phyloP scores from a whole-genome alignment of 805 yeast species.

The Zygotorulaspora chibaensis region DNA sequence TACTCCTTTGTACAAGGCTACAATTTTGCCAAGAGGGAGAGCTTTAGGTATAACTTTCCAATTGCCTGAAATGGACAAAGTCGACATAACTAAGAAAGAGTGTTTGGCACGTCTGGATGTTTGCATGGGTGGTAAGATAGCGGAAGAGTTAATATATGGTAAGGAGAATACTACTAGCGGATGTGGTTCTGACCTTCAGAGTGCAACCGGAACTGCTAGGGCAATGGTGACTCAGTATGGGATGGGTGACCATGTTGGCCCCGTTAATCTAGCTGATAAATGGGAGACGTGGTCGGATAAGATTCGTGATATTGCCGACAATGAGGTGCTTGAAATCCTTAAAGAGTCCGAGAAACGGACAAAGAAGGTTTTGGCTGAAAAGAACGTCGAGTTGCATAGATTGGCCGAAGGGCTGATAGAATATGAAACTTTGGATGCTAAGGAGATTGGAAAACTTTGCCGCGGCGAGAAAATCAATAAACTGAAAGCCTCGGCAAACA shows the following conservation, averaged over 20 bases:
- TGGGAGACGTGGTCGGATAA: constrained; percentile 95
- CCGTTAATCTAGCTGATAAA: constrained; percentile 80
- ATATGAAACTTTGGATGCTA: constrained; percentile 89
- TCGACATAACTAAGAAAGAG: constrained; percentile 84
- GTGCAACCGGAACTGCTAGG: constrained; percentile 88
- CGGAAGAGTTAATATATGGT: constrained; percentile 91
- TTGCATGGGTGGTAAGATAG: constrained; percentile 98
- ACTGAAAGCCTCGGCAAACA: constrained; percentile 66
- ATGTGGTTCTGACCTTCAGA: constrained; percentile 84
- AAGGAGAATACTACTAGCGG: constrained; percentile 91
- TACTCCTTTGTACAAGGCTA: constrained; percentile 92
- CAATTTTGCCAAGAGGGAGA: constrained; percentile 93
- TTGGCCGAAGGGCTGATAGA: constrained; percentile 91
- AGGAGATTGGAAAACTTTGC: constrained; percentile 83
- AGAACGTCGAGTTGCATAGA: constrained; percentile 68
- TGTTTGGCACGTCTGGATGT: constrained; percentile 91
- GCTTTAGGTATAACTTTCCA: constrained; percentile 97
- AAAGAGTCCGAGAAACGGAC: constrained; percentile 78
- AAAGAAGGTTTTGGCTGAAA: constrained; percentile 56
- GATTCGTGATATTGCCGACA: constrained; percentile 85
- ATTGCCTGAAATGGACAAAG: constrained; percentile 96
- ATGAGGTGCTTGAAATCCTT: constrained; percentile 76
- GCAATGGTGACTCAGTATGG: constrained; percentile 97
- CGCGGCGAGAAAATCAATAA: constrained; percentile 72
- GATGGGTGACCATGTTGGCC: constrained; percentile 92